A percentile compares a stretch with the other conserved stretches of the same genome.
These are phyloP conservation scores for Strigomonas galati DNA, from an alignment of 208 protist species.

Conservation along the genomic window DNA sequence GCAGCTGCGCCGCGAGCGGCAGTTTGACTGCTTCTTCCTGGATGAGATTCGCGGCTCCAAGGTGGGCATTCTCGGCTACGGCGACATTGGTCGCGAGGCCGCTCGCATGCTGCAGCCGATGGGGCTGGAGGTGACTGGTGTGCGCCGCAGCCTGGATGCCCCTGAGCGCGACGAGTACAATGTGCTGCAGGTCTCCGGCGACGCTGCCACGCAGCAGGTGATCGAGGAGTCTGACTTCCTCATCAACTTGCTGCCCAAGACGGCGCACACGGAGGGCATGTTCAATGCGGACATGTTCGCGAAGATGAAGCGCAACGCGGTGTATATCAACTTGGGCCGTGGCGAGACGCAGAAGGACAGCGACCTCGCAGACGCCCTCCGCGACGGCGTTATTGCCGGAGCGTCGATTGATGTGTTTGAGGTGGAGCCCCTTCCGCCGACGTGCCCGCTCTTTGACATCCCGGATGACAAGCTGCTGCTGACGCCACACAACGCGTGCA, in stretches of 20 bases:
- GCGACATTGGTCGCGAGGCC: conserved; percentile 57
- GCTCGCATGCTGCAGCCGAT: conserved; percentile 32
- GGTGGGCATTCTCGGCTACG: conserved; percentile 77
- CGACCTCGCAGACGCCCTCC: conserved; percentile 47
- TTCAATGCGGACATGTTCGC: conserved; percentile 54
- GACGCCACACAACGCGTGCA: conserved; percentile 60
- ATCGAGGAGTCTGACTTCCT: conserved; percentile 66
- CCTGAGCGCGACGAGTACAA: conserved; percentile 38
- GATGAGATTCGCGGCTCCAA: conserved; percentile 44
- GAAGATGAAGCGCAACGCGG: conserved; percentile 57
- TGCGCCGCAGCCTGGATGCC: conserved; percentile 22
- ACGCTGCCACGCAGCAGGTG: conserved; percentile 33
- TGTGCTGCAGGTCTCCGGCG: conserved; percentile 26
- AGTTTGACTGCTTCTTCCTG: conserved; percentile 59
- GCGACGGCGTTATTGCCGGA: conserved; percentile 37
- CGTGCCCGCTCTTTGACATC: conserved; percentile 49
- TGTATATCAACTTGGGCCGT: conserved; percentile 81
- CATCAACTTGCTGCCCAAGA: conserved; percentile 60
- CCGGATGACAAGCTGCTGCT: conserved; percentile 57
- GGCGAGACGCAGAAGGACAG: conserved; percentile 51
- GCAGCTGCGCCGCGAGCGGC: conserved; percentile 28
- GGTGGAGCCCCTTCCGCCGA: conserved; percentile 53
- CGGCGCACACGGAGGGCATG: conserved; percentile 45
- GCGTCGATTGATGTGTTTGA: conserved; percentile 78
- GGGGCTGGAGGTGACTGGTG: conserved; percentile 48